These are phyloP conservation scores for Coemansia pectinata DNA, from an alignment of 192 early-diverging fungal genomes.

Conservation along the genomic window DNA sequence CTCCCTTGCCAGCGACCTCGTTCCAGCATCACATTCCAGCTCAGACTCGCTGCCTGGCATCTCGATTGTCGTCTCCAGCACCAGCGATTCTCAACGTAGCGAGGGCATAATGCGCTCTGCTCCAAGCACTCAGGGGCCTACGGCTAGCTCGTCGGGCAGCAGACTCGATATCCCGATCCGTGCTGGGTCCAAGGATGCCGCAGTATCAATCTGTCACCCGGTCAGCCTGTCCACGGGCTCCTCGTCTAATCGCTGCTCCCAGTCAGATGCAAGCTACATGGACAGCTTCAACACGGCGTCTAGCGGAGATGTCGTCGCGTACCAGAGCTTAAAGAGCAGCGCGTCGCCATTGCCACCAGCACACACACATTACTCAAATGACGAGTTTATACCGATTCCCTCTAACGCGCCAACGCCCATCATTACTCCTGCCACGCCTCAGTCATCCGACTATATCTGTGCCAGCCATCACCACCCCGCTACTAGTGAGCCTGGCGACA, in stretches of 20 bases:
- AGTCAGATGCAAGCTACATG: constrained; percentile 6
- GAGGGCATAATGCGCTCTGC: background rate
- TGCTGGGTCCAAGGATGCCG: background rate
- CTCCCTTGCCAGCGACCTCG: background rate
- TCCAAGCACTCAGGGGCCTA: background rate
- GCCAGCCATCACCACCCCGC: background rate
- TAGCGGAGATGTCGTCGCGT: background rate
- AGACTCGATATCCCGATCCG: background rate
- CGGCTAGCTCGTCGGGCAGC: background rate
- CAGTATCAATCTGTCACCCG: background rate
- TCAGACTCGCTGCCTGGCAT: background rate
- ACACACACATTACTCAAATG: background rate
- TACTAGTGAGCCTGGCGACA: background rate
- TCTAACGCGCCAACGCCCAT: background rate
- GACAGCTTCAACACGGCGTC: constrained; percentile 7
- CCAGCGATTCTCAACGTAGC: background rate
- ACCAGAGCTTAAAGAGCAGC: background rate
- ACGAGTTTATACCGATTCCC: constrained; percentile 9
- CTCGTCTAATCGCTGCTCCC: background rate
- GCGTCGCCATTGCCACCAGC: background rate
- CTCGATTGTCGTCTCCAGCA: background rate
- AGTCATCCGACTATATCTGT: background rate
- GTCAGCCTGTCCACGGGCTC: background rate
- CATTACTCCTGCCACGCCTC: background rate
- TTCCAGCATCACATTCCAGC: background rate